Evolutionary conservation across 2,329 filamentous ascomycete species (phyloP).

Genomic region (Aureobasidium sp.): DNA sequence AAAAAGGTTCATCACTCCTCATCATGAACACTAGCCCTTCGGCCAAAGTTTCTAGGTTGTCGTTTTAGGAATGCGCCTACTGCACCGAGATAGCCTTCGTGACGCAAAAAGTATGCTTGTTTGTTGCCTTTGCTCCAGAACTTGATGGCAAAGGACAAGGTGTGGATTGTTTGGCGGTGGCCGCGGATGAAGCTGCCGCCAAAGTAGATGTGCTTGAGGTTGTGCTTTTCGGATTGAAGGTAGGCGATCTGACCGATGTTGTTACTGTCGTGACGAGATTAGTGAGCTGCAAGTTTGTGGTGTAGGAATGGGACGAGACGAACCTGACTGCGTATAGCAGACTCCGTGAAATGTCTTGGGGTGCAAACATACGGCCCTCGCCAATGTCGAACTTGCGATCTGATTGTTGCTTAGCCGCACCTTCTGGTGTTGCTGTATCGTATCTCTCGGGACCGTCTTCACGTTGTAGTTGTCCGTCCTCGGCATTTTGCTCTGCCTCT

Average conservation of each 20-base stretch:
- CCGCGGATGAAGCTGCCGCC: slow-evolving; percentile 95
- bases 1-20: not conserved
- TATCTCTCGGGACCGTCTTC: slow-evolving; percentile 30
- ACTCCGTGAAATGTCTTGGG: slow-evolving; percentile 82
- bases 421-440: slow-evolving; percentile 18
- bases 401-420: slow-evolving; percentile 26
- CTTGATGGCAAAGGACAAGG: slow-evolving; percentile 89
- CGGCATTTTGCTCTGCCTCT: slow-evolving; percentile 69
- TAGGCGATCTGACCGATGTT: slow-evolving; percentile 98
- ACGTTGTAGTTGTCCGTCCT: slow-evolving; percentile 60
- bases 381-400: slow-evolving; percentile 29
- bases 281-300: slow-evolving; percentile 18
- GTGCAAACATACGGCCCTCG: slow-evolving; percentile 55
- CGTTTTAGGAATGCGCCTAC: slow-evolving; percentile 92
- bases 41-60: slow-evolving; percentile 85
- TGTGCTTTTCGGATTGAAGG: slow-evolving; percentile 92
- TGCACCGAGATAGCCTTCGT: slow-evolving; percentile 90
- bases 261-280: slow-evolving; percentile 52
- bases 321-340: slow-evolving; percentile 81
- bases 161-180: slow-evolving; percentile 96
- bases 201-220: slow-evolving; percentile 90
- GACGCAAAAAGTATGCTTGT: slow-evolving; percentile 90
- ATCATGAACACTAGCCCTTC: slow-evolving; percentile 41
- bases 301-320: not conserved
- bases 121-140: slow-evolving; percentile 95